phyloP scores from a whole-genome alignment of 352 stramenopile genomes.

The Phytophthora multivora region DNA sequence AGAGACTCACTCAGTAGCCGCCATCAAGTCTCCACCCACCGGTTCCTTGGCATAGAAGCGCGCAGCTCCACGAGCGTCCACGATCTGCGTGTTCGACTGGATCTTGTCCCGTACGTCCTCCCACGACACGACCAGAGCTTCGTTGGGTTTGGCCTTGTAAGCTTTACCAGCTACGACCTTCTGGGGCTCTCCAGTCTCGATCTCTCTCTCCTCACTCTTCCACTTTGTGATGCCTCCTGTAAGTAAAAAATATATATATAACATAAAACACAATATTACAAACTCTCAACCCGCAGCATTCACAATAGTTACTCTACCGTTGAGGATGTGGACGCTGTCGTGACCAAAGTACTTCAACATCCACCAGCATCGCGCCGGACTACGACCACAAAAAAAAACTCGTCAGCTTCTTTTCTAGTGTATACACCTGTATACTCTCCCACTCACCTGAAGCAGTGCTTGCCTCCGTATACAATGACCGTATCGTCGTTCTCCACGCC shows the following conservation, averaged over 20 bases:
- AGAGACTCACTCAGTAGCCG: background rate
- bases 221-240: constrained; percentile 69
- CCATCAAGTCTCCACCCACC: constrained; percentile 27
- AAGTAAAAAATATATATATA: background rate
- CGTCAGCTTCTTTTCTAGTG: too few relatives aligned
- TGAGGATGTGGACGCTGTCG: constrained; percentile 85
- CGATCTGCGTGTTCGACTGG: constrained; percentile 75
- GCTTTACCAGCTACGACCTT: constrained; percentile 22
- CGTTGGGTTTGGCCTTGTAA: constrained; percentile 60
- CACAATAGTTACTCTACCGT: constrained; percentile 46
- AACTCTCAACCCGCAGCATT: too few relatives aligned
- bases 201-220: constrained; percentile 61
- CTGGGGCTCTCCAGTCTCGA: constrained; percentile 42
- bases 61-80: constrained; percentile 88
- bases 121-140: constrained; percentile 57
- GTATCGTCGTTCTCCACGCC: constrained; percentile 74
- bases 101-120: constrained; percentile 69
- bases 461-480: constrained; percentile 83
- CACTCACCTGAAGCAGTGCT: constrained; percentile 79
- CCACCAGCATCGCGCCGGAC: constrained; percentile 84
- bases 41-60: constrained; percentile 90
- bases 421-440: too few relatives aligned
- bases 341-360: constrained; percentile 92
- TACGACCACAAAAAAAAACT: constrained; percentile 14
- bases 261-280: background rate